phyloP scores from a whole-genome alignment of 306 rosid genomes.

The Heteromeles arbutifolia region DNA sequence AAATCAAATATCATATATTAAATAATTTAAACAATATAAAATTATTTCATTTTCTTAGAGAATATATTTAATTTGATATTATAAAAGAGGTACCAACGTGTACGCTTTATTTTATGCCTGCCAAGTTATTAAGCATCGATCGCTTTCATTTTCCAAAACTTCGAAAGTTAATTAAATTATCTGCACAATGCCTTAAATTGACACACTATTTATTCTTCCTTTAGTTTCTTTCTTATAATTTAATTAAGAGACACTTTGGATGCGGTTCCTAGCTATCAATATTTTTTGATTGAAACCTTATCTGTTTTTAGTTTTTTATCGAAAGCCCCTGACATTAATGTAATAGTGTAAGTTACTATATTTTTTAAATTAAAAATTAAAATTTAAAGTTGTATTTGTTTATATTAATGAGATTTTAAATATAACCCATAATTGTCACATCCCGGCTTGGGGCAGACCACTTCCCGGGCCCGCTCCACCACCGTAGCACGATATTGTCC shows the following conservation, averaged over 20 bases:
- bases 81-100: conserved; percentile 8
- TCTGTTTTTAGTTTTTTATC: no score
- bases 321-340: no score
- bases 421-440: no score
- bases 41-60: not conserved
- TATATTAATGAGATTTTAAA: no score
- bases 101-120: not conserved
- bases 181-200: not conserved
- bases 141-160: not conserved
- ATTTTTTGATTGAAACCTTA: no score
- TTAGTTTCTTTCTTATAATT: not conserved
- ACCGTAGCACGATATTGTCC: no score
- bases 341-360: no score
- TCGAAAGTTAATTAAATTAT: not conserved
- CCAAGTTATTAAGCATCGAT: not conserved
- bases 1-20: not conserved
- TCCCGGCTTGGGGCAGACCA: no score
- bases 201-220: not conserved
- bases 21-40: not conserved
- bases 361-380: no score
- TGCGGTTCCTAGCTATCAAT: no score
- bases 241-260: not conserved
- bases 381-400: no score
- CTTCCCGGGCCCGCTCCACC: no score
- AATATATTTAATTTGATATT: not conserved